A percentile compares a stretch with the other conserved stretches of the same genome.
These are phyloP conservation scores for Fraxinus platypoda DNA, from an alignment of 305 asterid species.

Conservation along the genomic window DNA sequence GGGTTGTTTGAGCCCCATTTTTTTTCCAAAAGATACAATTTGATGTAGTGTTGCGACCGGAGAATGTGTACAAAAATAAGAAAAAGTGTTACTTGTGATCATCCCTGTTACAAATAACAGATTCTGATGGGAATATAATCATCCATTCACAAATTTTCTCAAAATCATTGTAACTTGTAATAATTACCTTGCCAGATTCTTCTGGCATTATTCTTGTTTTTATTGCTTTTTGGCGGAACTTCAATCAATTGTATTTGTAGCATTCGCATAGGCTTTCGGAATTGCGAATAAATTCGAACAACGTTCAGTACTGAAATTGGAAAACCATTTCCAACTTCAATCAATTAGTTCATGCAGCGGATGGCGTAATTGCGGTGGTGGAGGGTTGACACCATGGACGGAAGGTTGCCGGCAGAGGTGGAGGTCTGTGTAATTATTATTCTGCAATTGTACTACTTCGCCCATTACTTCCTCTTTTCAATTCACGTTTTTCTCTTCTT, in stretches of 20 bases:
- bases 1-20: too few relatives aligned
- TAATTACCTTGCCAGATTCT: too few relatives aligned
- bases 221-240: neutral
- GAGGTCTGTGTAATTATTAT: neutral
- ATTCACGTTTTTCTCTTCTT: neutral
- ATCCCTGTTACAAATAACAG: too few relatives aligned
- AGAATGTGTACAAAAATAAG: too few relatives aligned
- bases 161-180: neutral
- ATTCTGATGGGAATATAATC: too few relatives aligned
- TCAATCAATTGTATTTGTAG: neutral
- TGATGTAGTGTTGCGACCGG: too few relatives aligned
- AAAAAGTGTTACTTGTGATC: too few relatives aligned
- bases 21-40: too few relatives aligned
- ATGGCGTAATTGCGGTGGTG: neutral
- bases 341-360: neutral
- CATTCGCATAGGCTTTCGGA: neutral
- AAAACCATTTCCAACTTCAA: neutral
- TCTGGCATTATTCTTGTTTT: too few relatives aligned
- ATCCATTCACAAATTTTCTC: too few relatives aligned
- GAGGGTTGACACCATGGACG: neutral
- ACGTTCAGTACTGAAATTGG: neutral
- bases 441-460: neutral
- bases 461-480: neutral
- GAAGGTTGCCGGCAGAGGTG: neutral
- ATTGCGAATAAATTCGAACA: neutral